phyloP scores from a whole-genome alignment of 352 stramenopile species.

The Phytophthora pini region DNA sequence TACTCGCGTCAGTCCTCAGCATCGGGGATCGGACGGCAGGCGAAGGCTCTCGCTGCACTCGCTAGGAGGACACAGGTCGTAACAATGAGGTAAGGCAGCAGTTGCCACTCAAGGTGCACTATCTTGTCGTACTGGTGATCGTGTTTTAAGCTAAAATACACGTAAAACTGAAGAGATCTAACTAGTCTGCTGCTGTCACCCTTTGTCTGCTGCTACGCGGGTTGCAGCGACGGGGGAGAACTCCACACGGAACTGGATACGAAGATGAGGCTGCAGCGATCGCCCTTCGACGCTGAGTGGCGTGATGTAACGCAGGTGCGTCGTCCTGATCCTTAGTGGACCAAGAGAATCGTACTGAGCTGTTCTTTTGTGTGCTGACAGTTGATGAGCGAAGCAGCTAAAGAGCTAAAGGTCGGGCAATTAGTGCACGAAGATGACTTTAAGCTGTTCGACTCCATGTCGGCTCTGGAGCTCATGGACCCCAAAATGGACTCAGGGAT shows the following conservation, averaged over 20 bases:
- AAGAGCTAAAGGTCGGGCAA: conserved; percentile 84
- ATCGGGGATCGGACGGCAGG: conserved; percentile 16
- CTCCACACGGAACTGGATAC: conserved; percentile 40
- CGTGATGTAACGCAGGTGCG: conserved; percentile 62
- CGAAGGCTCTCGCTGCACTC: conserved; percentile 20
- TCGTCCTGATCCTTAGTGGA: background rate
- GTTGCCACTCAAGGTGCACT: background rate
- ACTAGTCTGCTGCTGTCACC: conserved; percentile 29
- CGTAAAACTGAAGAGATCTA: conserved; percentile 28
- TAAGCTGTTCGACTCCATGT: conserved; percentile 95
- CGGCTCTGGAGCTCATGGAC: conserved; percentile 94
- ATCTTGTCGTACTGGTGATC: conserved; percentile 6
- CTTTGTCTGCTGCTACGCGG: conserved; percentile 26
- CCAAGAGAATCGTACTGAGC: conserved; percentile 1
- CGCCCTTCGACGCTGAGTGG: conserved; percentile 39
- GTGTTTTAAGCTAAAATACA: conserved; percentile 5
- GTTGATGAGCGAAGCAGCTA: conserved; percentile 67
- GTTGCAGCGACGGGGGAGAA: conserved; percentile 34
- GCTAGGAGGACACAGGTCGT: conserved; percentile 7
- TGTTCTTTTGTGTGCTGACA: conserved; percentile 19
- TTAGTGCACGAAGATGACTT: conserved; percentile 85
- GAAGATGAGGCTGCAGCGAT: conserved; percentile 38
- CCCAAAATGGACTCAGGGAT: conserved; percentile 94
- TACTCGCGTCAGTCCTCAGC: conserved; percentile 13
- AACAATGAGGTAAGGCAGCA: conserved; percentile 30